These are phyloP conservation scores for Mycena rosella DNA, from an alignment of 768 basidiomycete species.

Conservation along the genomic window DNA sequence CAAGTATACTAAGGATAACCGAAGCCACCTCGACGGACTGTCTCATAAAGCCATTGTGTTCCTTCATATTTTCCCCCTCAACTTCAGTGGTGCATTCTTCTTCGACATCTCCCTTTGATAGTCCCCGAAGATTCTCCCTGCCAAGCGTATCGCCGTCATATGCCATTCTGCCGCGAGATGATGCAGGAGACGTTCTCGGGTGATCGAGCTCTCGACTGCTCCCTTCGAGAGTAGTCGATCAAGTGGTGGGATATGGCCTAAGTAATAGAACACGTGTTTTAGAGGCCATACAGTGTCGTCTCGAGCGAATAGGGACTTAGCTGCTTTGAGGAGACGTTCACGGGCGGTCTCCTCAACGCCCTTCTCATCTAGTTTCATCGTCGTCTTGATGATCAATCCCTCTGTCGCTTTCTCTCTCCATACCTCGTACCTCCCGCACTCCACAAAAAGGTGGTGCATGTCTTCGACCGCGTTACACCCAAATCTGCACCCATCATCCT, in stretches of 20 bases:
- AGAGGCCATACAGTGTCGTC: slow-evolving; percentile 1
- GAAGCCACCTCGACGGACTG: no score
- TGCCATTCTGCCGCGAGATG: no score
- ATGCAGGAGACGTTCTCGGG: not conserved
- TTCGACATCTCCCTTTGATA: no score
- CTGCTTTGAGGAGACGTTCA: not conserved
- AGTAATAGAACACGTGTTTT: not conserved
- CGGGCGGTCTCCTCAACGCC: not conserved
- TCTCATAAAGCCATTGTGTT: no score
- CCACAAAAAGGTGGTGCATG: slow-evolving; percentile 1
- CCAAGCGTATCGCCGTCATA: no score
- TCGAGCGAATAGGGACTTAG: not conserved
- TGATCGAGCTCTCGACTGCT: no score
- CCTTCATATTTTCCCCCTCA: no score
- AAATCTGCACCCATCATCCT: not conserved
- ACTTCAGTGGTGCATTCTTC: no score
- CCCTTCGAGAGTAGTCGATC: not conserved
- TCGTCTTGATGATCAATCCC: not conserved
- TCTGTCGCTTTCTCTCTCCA: not conserved
- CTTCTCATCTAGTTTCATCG: not conserved
- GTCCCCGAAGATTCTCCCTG: no score
- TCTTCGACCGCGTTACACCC: not conserved
- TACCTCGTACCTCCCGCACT: not conserved
- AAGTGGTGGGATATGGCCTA: slow-evolving; percentile 2
- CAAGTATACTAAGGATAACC: no score